Evolutionary conservation across 208 protist species (phyloP), one percentile per base, ranked within the genome.

Genomic region (Crithidia expoeki): DNA sequence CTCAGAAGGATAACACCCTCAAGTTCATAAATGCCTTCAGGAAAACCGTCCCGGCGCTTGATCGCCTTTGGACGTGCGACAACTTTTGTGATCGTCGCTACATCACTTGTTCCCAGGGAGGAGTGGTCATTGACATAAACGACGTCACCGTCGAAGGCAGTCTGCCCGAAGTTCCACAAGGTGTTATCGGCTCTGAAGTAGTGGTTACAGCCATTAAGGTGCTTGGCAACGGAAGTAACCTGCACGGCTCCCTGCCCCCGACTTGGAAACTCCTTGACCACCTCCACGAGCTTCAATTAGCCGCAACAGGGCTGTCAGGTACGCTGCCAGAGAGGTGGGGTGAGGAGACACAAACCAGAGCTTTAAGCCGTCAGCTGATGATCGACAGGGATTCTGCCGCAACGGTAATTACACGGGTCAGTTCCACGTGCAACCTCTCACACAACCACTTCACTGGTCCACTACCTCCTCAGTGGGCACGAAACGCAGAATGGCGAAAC

Each of bases 51-150:
- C 61, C 69, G 0, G 61, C 61, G 4, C 56, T 75, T 10, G 14
- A 49, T 0, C 11, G 30, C 4, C 32, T 63, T 14, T 75, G 69
- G 69, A 68, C 69, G 11, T 75, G 69, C 51, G 44, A 62, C 36
- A 75, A 75, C 53, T 75, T 75, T 44, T 75, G 69, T 42, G 69
- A 63, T 5, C 60, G 64, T 23, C 25, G 47, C 17, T 64, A 51
- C 10, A 33, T 75, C 23, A 67, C 62, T 14, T 75, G 69, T 33
- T 60, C 51, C 16, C 17, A 0, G 25, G 42, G 16, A 1, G 69
- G 69, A 23, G 46, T 75, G 10, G 21, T 60, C 4, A 23, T 75
- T 6, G 27, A 60, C 23, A 49, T 75, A 32, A 34, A 68, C 21
- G 34, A 58, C 30, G 4, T 32, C 33, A 67, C 9, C 32, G 36